Conservation (phyloP, 352 stramenopile species). For the Halophytophthora polymorphica region DNA sequence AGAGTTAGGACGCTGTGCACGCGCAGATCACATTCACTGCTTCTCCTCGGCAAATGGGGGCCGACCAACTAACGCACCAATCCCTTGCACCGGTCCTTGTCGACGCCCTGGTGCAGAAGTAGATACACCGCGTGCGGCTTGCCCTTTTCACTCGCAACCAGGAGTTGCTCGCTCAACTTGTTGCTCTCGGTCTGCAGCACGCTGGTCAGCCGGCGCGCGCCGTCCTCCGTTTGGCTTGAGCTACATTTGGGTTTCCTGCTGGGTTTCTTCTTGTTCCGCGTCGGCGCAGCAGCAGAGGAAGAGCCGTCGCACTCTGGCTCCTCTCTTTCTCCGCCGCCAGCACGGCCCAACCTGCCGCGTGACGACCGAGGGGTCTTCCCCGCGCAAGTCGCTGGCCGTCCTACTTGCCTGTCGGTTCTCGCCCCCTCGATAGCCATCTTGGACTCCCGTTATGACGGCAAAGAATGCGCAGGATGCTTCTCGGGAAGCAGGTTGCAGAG, state of each 20-base stretch:
- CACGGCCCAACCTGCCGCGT: too few relatives aligned
- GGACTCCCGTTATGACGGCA: too few relatives aligned
- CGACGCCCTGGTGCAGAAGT: conserved; percentile 59
- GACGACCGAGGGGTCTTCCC: too few relatives aligned
- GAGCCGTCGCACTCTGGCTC: conserved; percentile 2
- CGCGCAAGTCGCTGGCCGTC: too few relatives aligned
- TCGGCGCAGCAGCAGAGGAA: too few relatives aligned
- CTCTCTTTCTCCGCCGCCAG: not conserved
- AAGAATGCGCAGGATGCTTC: too few relatives aligned
- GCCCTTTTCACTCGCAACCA: conserved; percentile 71
- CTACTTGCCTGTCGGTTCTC: too few relatives aligned
- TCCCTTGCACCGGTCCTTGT: conserved; percentile 54
- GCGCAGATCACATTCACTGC: not conserved
- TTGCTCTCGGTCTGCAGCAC: conserved; percentile 38
- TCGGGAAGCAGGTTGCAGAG: too few relatives aligned
- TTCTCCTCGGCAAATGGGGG: not conserved
- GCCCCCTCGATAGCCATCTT: too few relatives aligned
- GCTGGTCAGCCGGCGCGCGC: conserved; percentile 31
- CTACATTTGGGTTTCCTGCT: conserved; percentile 8
- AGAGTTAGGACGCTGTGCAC: conserved; percentile 1
- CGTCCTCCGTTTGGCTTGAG: conserved; percentile 14
- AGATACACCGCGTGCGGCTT: conserved; percentile 64
- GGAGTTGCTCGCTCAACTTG: conserved; percentile 50
- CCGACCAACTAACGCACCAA: conserved; percentile 33
- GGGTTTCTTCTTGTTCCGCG: conserved; percentile 5